Evolutionary conservation across 225 moss, liverwort and hornwort species (phyloP), one percentile per base, ranked within the genome.

Genomic region (Climacium dendroides): DNA sequence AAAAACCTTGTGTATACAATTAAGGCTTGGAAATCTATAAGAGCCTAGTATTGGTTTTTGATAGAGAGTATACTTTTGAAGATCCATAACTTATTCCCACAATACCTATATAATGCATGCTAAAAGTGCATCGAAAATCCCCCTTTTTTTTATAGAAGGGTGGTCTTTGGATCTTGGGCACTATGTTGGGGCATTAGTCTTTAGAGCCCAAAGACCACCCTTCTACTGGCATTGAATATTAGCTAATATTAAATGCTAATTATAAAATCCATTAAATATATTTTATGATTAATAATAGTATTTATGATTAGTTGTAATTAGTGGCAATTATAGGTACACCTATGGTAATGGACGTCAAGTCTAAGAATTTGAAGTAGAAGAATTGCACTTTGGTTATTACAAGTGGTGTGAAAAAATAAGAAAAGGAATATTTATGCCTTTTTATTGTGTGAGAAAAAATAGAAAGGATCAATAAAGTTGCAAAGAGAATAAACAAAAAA

Each of bases 381-480:
- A n/a, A 41, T 25, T 69, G 8, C 4, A 69, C 25, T 69, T 39
- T 39, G 4, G 3, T 25, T 41, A 69, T 39, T 0, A 8, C 0
- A 41, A 41, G 24, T 41, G 8, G 4, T 41, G 3, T 69, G 1
- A 1, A 70, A 13, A 41, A 70, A 1, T 14, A 70, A 4, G 0
- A 25, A 24, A n/a, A 41, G 0, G 25, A 70, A 25, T 25, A 5
- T 70, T 70, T 3, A 25, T 25, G 4, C 1, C 1, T 2, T 5
- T 24, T 69, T 41, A 13, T 25, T 24, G 41, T 0, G 0, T 2
- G 0, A 70, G 6, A 11, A 70, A 14, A 13, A 14, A 1, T 24
- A 25, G 1, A 1, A 41, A 15, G 3, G 8, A 14, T 69, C 3
- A 2, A 14, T 3, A 2, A 3, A 25, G 3, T 0, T 0, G 0